Evolutionary conservation across 371 early-diverging fungal species (phyloP).

Genomic region (Capillidium rhysosporum): DNA sequence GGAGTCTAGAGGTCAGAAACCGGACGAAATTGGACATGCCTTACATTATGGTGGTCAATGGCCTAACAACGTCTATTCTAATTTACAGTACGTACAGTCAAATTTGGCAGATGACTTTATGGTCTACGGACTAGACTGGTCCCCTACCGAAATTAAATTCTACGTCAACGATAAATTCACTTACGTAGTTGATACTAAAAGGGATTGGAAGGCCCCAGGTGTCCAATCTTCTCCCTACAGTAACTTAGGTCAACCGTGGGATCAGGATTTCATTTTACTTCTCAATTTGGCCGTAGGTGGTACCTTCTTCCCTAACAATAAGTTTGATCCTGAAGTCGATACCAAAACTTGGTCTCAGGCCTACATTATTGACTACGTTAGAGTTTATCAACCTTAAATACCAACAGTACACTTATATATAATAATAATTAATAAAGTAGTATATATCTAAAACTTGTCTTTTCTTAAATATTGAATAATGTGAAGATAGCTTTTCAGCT

Average conservation of each 20-base stretch:
- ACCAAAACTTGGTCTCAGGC: slow-evolving; percentile 2
- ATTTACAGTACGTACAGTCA: background rate
- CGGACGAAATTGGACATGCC: slow-evolving; percentile 6
- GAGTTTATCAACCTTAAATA: slow-evolving; percentile 7
- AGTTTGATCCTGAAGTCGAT: slow-evolving; percentile 3
- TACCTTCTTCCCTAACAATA: slow-evolving; percentile 4
- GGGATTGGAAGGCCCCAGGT: background rate
- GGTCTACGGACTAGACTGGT: slow-evolving; percentile 5
- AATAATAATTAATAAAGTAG: no score
- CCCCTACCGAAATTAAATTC: background rate
- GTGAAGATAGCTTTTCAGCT: no score
- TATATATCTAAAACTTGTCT: no score
- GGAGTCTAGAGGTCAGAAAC: slow-evolving; percentile 16
- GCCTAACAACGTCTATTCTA: slow-evolving; percentile 7
- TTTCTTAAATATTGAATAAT: no score
- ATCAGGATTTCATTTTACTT: slow-evolving; percentile 2
- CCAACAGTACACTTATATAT: no score
- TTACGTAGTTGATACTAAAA: slow-evolving; percentile 1
- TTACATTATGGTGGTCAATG: slow-evolving; percentile 4
- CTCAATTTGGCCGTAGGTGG: slow-evolving; percentile 6
- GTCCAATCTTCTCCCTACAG: background rate
- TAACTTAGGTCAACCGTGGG: slow-evolving; percentile 3
- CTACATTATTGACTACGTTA: slow-evolving; percentile 1
- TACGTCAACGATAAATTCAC: slow-evolving; percentile 4
- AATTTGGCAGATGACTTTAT: background rate